Evolutionary conservation across 495 filamentous ascomycete species (phyloP), one percentile per base, ranked within the genome.

Genomic region (Trichoderma orchidacearum): DNA sequence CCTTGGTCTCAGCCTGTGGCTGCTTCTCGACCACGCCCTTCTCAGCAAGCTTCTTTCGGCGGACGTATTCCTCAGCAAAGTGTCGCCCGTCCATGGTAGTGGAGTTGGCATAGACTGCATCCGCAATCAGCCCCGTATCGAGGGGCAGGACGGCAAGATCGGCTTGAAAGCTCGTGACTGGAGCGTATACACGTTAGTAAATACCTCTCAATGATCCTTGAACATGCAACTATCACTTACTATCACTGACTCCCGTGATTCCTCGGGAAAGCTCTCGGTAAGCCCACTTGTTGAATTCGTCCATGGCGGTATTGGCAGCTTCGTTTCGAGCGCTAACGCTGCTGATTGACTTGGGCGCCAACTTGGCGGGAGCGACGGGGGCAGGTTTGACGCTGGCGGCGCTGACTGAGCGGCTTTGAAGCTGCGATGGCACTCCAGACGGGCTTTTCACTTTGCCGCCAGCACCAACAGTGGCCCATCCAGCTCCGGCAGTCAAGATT

Each of bases 381-480:
- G 9, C 41, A n/a, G 61, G 25, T 61, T 73, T 65, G 66, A 63
- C 30, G 70, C 59, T 64, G 66, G 69, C 67, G 59, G 72, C 70
- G 60, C 81, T 85, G 13, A 76, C 70, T 3, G 84, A 73, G 12
- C 85, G 80, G 25, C 72, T 75, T 30, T 82, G 77, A 8, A 75
- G 67, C 29, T 74, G 69, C n/a, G 76, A 75, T 13, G 80, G 79
- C 1, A 82, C 80, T n/a, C 18, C 27, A 15, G 32, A 27, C 17
- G 81, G 77, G 15, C 81, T 73, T 75, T 95, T 97, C 30, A 85
- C 78, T 72, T 96, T 97, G 5, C 93, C 93, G 57, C 89, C 81
- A 13, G 91, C 89, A n/a, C 94, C 94, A 41, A 97, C 93, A 0
- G 91, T 97, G 30, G 90, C 92, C 94, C 94, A 97, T 18, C 89